These are phyloP conservation scores for Sequoiadendron giganteum DNA, from an alignment of 75 land plant genomes.

Conservation along the genomic window DNA sequence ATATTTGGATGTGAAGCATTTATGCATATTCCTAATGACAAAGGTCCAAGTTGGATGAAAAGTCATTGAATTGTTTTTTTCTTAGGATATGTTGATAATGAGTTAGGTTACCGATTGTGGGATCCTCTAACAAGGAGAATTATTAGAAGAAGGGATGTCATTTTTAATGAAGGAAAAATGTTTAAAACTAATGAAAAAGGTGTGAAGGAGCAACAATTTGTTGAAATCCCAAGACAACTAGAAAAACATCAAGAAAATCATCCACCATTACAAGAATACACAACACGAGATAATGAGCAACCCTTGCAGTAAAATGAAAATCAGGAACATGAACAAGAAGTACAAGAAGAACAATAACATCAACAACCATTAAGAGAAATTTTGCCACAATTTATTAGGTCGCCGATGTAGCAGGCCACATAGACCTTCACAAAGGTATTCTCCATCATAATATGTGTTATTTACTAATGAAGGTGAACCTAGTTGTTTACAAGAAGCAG, in stretches of 20 bases:
- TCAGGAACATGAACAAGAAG: neutral
- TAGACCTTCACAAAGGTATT: conserved; percentile 2
- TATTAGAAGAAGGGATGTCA: neutral
- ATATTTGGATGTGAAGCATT: conserved; percentile 21
- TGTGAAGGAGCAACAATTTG: neutral
- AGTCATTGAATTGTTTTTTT: conserved; percentile 10
- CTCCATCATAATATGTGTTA: neutral
- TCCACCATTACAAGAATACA: neutral
- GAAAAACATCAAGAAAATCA: neutral
- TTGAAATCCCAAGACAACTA: neutral
- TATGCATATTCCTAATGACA: conserved; percentile 22
- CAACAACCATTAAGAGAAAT: neutral
- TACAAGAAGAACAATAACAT: neutral
- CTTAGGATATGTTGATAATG: too few relatives aligned
- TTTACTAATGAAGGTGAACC: conserved; percentile 6
- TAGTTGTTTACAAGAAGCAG: neutral
- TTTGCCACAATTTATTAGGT: neutral
- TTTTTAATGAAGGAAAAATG: neutral
- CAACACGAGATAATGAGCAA: neutral
- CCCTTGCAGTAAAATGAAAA: neutral
- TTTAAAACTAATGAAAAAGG: neutral
- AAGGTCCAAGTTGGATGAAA: conserved; percentile 25
- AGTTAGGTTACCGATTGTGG: conserved; percentile 15
- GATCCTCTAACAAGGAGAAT: conserved; percentile 18
- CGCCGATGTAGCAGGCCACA: neutral